Evolutionary conservation across 306 rosid species (phyloP), one percentile per base, ranked within the genome.

Genomic region (Betula pendula): DNA sequence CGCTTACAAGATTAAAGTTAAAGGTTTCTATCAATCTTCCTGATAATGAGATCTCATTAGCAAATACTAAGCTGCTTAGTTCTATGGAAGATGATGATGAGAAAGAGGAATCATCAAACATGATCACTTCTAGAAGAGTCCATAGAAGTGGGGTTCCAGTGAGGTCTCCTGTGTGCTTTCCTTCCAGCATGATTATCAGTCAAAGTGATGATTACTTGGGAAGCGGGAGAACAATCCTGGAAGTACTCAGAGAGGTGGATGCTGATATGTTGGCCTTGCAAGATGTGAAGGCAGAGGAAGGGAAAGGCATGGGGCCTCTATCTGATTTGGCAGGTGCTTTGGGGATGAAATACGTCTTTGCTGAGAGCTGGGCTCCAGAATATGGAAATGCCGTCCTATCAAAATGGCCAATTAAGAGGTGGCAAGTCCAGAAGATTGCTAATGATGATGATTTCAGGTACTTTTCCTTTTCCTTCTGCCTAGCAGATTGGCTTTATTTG

Each of bases 351-450:
- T 93, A 86, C 82, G 97, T 90, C 43, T 93, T 92, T 85, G 96
- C 96, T 73, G 96, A 93, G 79, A 92, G 97, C 84, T 92, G 97
- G 97, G 97, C 97, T 51, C 97, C 96, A 4, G 97, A 92, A 84
- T 92, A 86, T 82, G 97, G 97, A 10, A 92, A 90, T 81, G 97
- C 97, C 25, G 89, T 92, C 75, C 72, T 92, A 6, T 92, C 97
- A 63, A 92, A 89, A 85, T 92, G 97, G 97, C 96, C 96, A 9
- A 90, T 92, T 42, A 90, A 89, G 81, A 90, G 87, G 62, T 92
- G 94, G 96, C 85, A 79, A 75, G 87, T 89, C 84, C 93, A 90
- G 79, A 92, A 92, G 83, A 92, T 92, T 77, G 92, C 96, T 58
- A 85, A 92, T 73, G 93, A 86, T 84, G 92, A 92, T 76, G 97